These are phyloP conservation scores for Chrysanthemum lavandulifolium DNA, from an alignment of 129 eudicot species.

Conservation along the genomic window DNA sequence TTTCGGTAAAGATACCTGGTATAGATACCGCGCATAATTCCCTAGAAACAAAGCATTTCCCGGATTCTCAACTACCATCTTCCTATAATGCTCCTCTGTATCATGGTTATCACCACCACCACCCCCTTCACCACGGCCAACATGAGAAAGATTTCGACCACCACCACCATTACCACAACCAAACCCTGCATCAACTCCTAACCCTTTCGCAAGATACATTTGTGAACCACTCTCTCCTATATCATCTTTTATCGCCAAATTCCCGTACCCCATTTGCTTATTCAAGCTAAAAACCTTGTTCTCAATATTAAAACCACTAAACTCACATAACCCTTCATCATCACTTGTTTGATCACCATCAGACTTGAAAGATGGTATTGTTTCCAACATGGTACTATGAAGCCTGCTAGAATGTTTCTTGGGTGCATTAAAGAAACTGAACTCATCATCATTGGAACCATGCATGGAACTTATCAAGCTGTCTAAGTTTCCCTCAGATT, in stretches of 20 bases:
- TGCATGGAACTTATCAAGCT: conserved; percentile 29
- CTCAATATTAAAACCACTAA: conserved; percentile 18
- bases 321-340: conserved; percentile 13
- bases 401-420: conserved; percentile 40
- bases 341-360: conserved; percentile 44
- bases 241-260: conserved; percentile 28
- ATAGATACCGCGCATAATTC: conserved; percentile 77
- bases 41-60: conserved; percentile 60
- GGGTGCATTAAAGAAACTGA: conserved; percentile 24
- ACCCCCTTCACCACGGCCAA: conserved; percentile 28
- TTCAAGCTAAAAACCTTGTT: conserved; percentile 28
- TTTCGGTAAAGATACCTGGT: conserved; percentile 42
- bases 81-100: conserved; percentile 70
- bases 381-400: conserved; percentile 44
- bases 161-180: conserved; percentile 32
- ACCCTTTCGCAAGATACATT: conserved; percentile 78
- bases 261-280: conserved; percentile 19
- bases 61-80: conserved; percentile 70
- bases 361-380: conserved; percentile 51
- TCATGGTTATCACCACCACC: conserved; percentile 38
- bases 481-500: conserved; percentile 77
- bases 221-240: conserved; percentile 26
- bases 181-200: conserved; percentile 46
- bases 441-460: conserved; percentile 36
- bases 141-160: conserved; percentile 30